A percentile compares a stretch with the other conserved stretches of the same genome.
These are phyloP conservation scores for Gilbertella persicaria DNA, from an alignment of 371 early-diverging fungal species.

Conservation along the genomic window DNA sequence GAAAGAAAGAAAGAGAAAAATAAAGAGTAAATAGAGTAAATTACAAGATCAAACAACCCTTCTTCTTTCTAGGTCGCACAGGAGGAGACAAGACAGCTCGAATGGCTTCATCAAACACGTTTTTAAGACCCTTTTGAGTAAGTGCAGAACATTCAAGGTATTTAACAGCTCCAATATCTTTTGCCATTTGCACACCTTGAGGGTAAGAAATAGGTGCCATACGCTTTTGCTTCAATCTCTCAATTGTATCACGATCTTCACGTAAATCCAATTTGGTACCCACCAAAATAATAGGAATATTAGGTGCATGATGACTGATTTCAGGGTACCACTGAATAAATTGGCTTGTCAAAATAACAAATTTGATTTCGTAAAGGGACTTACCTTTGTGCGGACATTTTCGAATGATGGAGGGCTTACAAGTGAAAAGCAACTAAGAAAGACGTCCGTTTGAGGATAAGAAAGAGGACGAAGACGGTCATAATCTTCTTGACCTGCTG, in stretches of 20 bases:
- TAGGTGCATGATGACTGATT: conserved; percentile 94
- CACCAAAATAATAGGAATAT: conserved; percentile 94
- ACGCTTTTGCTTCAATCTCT: conserved; percentile 83
- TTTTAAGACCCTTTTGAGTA: conserved; percentile 97
- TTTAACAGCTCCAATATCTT: conserved; percentile 89
- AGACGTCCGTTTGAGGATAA: conserved; percentile 94
- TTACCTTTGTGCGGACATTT: conserved; percentile 85
- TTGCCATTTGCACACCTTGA: conserved; percentile 88
- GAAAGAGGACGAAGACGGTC: conserved; percentile 93
- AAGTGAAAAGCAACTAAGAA: conserved; percentile 88
- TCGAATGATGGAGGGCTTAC: conserved; percentile 91
- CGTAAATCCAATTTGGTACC: conserved; percentile 99
- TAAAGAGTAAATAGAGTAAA: neutral
- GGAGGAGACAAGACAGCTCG: conserved; percentile 88
- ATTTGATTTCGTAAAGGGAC: neutral
- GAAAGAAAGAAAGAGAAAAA: neutral
- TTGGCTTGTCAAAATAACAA: neutral
- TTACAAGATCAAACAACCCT: conserved; percentile 75
- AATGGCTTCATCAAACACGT: conserved; percentile 98
- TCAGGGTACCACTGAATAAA: conserved; percentile 88
- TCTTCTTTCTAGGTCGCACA: conserved; percentile 58
- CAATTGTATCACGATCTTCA: conserved; percentile 88
- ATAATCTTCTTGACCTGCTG: conserved; percentile 98
- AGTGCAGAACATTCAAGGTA: conserved; percentile 99
- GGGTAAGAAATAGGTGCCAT: conserved; percentile 91